phyloP scores from a whole-genome alignment of 2,329 filamentous ascomycete genomes.

The Chaetomium globosum region DNA sequence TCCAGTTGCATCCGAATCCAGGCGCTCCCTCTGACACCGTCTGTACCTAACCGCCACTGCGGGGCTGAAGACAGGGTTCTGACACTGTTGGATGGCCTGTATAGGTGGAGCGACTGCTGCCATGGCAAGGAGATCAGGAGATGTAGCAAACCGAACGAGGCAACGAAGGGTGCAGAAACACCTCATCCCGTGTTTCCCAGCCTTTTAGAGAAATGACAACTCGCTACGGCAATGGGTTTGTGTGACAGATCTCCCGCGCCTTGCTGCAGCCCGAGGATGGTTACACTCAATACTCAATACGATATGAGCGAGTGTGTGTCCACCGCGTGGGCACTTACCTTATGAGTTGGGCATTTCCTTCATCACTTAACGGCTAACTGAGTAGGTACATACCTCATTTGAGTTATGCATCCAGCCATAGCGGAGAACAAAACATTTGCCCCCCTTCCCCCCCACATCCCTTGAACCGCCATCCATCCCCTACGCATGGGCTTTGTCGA shows the following conservation, averaged over 20 bases:
- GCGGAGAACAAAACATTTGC: neutral
- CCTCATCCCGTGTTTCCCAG: slow-evolving; percentile 1
- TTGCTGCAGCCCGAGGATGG: slow-evolving; percentile 2
- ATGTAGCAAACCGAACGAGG: neutral
- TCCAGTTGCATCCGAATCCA: slow-evolving; percentile 1
- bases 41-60: slow-evolving; percentile 20
- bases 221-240: neutral
- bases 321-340: neutral
- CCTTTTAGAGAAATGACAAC: neutral
- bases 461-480: neutral
- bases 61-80: slow-evolving; percentile 1
- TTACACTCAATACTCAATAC: neutral
- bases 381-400: neutral
- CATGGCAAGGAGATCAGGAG: neutral
- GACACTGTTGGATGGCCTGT: neutral
- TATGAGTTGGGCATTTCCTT: neutral
- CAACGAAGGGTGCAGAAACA: neutral
- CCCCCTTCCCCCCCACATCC: neutral
- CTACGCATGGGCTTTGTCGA: neutral
- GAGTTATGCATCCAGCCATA: neutral
- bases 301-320: neutral
- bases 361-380: neutral
- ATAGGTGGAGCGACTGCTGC: neutral
- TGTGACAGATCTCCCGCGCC: slow-evolving; percentile 1
- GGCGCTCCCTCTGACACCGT: neutral